Conservation (phyloP, 2,329 filamentous ascomycete species). For the Penicillium decumbens region DNA sequence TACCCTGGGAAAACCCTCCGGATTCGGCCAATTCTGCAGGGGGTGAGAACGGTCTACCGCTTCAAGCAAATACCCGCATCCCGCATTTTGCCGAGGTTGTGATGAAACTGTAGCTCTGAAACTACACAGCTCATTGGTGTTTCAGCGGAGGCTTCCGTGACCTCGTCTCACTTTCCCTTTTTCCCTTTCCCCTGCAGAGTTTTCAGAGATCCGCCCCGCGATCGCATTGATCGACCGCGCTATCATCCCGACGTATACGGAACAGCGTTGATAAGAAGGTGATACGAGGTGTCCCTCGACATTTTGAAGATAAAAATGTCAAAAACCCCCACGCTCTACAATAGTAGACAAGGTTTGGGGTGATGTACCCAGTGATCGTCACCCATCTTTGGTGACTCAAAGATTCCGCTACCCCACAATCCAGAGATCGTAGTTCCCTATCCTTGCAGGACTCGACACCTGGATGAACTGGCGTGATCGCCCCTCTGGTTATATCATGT, state of each 20-base stretch:
- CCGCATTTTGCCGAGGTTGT: conserved; percentile 21
- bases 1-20: conserved; percentile 13
- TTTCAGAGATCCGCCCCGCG: conserved; percentile 11
- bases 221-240: conserved; percentile 14
- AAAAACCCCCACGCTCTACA: no score
- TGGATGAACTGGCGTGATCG: conserved; percentile 4
- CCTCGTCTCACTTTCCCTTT: conserved; percentile 10
- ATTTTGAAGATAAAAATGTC: no score
- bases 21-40: conserved; percentile 18
- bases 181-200: background rate
- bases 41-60: background rate
- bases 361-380: conserved; percentile 14
- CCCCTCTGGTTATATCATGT: conserved; percentile 1
- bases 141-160: background rate
- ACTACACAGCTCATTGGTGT: background rate
- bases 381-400: conserved; percentile 1
- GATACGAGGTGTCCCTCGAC: no score
- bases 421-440: background rate
- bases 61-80: conserved; percentile 18
- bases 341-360: conserved; percentile 14
- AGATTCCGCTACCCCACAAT: conserved; percentile 13
- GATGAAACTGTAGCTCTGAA: background rate
- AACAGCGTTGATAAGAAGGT: no score
- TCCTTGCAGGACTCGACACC: background rate
- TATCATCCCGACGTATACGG: background rate